Conservation (phyloP, 768 basidiomycete genomes). For the Suillus placidus region DNA sequence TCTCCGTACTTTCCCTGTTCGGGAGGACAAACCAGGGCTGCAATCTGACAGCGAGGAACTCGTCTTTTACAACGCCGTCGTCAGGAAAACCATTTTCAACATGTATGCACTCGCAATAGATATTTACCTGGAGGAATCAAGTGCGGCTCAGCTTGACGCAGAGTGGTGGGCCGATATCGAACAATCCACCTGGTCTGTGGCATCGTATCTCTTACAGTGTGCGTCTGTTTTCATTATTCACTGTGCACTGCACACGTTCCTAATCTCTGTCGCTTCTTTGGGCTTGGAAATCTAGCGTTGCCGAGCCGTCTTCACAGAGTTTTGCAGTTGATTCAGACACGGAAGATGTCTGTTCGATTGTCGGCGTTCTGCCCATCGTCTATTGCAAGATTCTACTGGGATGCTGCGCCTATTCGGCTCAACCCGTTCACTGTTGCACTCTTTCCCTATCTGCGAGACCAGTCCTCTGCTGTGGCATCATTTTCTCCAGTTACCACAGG, state of each 20-base stretch:
- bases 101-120: slow-evolving; percentile 71
- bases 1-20: slow-evolving; percentile 15
- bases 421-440: slow-evolving; percentile 56
- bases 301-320: slow-evolving; percentile 35
- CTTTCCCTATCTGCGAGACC: slow-evolving; percentile 62
- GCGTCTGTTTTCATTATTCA: slow-evolving; percentile 28
- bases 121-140: slow-evolving; percentile 64
- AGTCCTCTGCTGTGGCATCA: slow-evolving; percentile 27
- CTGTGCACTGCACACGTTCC: not conserved
- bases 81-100: slow-evolving; percentile 53
- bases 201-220: slow-evolving; percentile 82
- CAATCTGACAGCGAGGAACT: slow-evolving; percentile 10
- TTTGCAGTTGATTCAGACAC: slow-evolving; percentile 43
- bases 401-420: slow-evolving; percentile 47
- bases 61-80: slow-evolving; percentile 38
- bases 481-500: slow-evolving; percentile 16
- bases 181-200: slow-evolving; percentile 56
- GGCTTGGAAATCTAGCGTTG: slow-evolving; percentile 22
- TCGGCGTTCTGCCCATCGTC: slow-evolving; percentile 51
- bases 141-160: slow-evolving; percentile 71
- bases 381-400: slow-evolving; percentile 51
- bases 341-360: slow-evolving; percentile 47
- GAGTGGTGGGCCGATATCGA: slow-evolving; percentile 85
- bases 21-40: slow-evolving; percentile 2
- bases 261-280: slow-evolving; percentile 1